A percentile compares a stretch with the other conserved stretches of the same genome.
Evolutionary conservation across 352 stramenopile species (phyloP).

Genomic region (Albugo candida): DNA sequence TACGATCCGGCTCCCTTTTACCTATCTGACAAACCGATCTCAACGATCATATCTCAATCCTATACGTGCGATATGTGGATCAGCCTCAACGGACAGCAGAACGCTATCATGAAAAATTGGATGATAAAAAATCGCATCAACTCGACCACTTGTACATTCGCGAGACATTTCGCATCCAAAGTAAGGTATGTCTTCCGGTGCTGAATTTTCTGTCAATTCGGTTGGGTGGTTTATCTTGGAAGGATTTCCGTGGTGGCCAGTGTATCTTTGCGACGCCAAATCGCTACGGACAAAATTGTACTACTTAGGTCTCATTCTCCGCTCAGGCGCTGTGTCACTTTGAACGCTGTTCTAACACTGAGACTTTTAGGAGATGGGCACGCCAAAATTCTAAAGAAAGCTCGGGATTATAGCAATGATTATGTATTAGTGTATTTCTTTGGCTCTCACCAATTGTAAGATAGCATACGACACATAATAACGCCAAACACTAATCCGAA

Average conservation of each 20-base stretch:
- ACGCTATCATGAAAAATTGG: too few species aligned
- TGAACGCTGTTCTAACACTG: not conserved
- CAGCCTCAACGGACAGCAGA: too few species aligned
- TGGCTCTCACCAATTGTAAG: constrained; percentile 66
- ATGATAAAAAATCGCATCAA: too few species aligned
- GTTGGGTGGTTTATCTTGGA: constrained; percentile 76
- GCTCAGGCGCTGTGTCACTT: not conserved
- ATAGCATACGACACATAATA: not conserved
- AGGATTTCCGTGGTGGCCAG: constrained; percentile 71
- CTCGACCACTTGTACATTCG: too few species aligned
- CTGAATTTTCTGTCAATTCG: constrained; percentile 17
- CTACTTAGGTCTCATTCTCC: constrained; percentile 13
- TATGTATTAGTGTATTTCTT: constrained; percentile 75
- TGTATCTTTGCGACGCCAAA: constrained; percentile 63
- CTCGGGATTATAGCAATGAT: constrained; percentile 42
- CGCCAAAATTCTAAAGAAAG: constrained; percentile 45
- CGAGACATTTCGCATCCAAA: too few species aligned
- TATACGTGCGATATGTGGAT: too few species aligned
- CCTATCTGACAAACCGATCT: too few species aligned
- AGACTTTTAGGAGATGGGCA: constrained; percentile 26
- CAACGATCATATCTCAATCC: too few species aligned
- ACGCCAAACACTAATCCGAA: not conserved
- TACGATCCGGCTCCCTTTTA: too few species aligned
- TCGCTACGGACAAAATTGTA: constrained; percentile 54
- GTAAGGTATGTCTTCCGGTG: too few species aligned